These are phyloP conservation scores for Magnaporthiopsis poae DNA, from an alignment of 2,329 filamentous ascomycete genomes.

Conservation along the genomic window DNA sequence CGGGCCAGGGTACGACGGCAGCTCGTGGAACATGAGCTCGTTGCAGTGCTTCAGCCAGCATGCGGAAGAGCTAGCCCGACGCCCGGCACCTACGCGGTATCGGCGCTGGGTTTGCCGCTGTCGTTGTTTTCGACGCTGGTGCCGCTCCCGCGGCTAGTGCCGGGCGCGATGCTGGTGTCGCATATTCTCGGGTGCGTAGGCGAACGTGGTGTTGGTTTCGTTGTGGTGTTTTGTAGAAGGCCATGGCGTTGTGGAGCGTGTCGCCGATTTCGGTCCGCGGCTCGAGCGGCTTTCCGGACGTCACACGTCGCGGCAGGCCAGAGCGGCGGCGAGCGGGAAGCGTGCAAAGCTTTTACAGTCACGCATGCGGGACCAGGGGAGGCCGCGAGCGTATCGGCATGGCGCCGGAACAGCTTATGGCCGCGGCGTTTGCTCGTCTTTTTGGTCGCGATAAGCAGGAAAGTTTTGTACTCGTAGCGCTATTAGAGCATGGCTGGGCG, in stretches of 20 bases:
- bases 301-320: slow-evolving; percentile 20
- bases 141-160: no score
- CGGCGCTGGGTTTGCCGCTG: no score
- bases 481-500: slow-evolving; percentile 12
- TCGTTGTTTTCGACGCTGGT: no score
- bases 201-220: slow-evolving; percentile 23
- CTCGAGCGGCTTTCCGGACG: slow-evolving; percentile 16
- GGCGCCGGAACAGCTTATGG: slow-evolving; percentile 20
- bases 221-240: no score
- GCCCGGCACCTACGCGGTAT: not conserved
- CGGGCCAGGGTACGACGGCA: no score
- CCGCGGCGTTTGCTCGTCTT: slow-evolving; percentile 12
- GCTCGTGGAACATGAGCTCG: not conserved
- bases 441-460: slow-evolving; percentile 16
- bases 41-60: no score
- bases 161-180: slow-evolving; percentile 7
- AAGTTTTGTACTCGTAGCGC: slow-evolving; percentile 15
- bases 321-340: slow-evolving; percentile 22
- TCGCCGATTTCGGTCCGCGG: slow-evolving; percentile 18
- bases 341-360: slow-evolving; percentile 23
- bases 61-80: not conserved
- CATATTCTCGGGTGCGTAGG: slow-evolving; percentile 18
- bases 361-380: no score
- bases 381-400: slow-evolving; percentile 18
- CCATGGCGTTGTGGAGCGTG: slow-evolving; percentile 22